A percentile compares a stretch with the other conserved stretches of the same genome.
These are phyloP conservation scores for Fusarium mexicanum DNA, from an alignment of 2,329 filamentous ascomycete genomes.

Conservation along the genomic window DNA sequence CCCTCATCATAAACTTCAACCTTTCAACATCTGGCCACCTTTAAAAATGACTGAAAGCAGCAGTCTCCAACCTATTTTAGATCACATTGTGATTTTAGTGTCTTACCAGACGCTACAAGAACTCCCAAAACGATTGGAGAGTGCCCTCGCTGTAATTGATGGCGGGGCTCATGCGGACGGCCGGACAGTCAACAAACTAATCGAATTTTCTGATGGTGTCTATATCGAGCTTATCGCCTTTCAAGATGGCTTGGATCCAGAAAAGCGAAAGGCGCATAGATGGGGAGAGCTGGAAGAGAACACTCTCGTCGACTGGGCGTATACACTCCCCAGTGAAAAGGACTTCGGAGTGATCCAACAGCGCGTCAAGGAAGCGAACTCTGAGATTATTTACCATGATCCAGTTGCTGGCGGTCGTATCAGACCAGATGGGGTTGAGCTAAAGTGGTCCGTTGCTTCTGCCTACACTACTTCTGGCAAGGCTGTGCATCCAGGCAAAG, in stretches of 20 bases:
- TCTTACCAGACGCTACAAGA: slow-evolving; percentile 17
- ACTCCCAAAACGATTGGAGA: slow-evolving; percentile 3
- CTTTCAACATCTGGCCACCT: no score
- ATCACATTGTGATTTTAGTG: slow-evolving; percentile 24
- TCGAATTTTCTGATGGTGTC: slow-evolving; percentile 14
- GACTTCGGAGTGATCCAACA: slow-evolving; percentile 9
- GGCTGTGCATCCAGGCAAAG: slow-evolving; percentile 14
- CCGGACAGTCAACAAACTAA: slow-evolving; percentile 23
- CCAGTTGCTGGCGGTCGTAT: slow-evolving; percentile 24
- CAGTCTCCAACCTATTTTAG: neutral
- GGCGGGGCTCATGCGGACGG: slow-evolving; percentile 22
- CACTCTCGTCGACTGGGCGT: slow-evolving; percentile 22
- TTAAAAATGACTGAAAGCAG: neutral
- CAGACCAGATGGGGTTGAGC: slow-evolving; percentile 18
- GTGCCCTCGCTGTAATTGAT: slow-evolving; percentile 14
- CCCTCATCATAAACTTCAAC: neutral
- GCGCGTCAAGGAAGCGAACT: neutral
- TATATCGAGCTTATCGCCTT: slow-evolving; percentile 34
- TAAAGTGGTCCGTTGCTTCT: slow-evolving; percentile 28
- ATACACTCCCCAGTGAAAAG: slow-evolving; percentile 15
- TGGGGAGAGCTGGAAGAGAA: slow-evolving; percentile 24
- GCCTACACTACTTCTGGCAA: neutral
- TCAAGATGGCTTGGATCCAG: slow-evolving; percentile 14
- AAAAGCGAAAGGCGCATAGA: slow-evolving; percentile 12
- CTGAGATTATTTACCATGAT: neutral